phyloP scores from a whole-genome alignment of 2,329 filamentous ascomycete species.

The Pseudonectria foliicola region DNA sequence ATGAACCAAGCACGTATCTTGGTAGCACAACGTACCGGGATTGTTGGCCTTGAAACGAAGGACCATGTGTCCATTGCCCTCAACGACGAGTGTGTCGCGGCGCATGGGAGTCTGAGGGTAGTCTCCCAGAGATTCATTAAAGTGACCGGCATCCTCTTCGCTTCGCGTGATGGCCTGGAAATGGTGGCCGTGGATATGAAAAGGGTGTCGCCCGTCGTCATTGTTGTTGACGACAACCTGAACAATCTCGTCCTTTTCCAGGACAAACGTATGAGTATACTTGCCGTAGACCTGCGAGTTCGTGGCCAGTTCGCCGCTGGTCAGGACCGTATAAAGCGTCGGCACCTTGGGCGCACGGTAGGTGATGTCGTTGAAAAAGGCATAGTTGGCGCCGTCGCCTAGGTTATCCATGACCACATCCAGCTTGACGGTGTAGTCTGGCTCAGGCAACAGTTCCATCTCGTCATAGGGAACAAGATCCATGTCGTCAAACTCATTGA shows the following conservation, averaged over 20 bases:
- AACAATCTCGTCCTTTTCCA: slow-evolving; percentile 61
- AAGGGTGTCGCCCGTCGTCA: slow-evolving; percentile 64
- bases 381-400: slow-evolving; percentile 52
- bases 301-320: slow-evolving; percentile 49
- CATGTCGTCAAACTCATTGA: slow-evolving; percentile 68
- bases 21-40: slow-evolving; percentile 45
- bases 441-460: slow-evolving; percentile 49
- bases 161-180: slow-evolving; percentile 63
- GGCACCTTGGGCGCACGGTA: slow-evolving; percentile 72
- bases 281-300: slow-evolving; percentile 58
- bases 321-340: slow-evolving; percentile 68
- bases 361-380: slow-evolving; percentile 70
- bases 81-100: slow-evolving; percentile 61
- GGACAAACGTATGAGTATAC: slow-evolving; percentile 59
- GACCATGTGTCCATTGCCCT: slow-evolving; percentile 60
- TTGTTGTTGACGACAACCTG: slow-evolving; percentile 73
- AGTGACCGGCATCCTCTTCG: slow-evolving; percentile 49
- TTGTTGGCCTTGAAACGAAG: slow-evolving; percentile 63
- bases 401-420: slow-evolving; percentile 57
- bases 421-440: slow-evolving; percentile 57
- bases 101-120: slow-evolving; percentile 54
- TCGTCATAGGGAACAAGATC: slow-evolving; percentile 62
- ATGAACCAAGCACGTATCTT: background rate
- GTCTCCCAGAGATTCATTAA: slow-evolving; percentile 37
- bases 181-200: slow-evolving; percentile 71